Base-by-base conservation (phyloP, 495 filamentous ascomycete genomes). In the Zalerion maritima region DNA sequence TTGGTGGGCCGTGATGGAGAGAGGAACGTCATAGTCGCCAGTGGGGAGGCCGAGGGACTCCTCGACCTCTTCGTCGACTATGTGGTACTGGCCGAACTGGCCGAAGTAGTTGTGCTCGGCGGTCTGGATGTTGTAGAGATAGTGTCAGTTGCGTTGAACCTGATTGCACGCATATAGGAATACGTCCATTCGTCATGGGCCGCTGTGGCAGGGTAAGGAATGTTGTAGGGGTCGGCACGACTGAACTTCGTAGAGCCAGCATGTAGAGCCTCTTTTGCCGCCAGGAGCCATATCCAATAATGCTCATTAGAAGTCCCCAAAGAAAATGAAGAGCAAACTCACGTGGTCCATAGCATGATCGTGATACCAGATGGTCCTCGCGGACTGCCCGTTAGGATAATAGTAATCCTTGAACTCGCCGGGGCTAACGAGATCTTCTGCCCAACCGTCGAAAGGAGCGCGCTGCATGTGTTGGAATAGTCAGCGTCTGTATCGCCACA, bases 381-480 rank as follows among this genome's bases (percentile, higher is more conserved):
- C 60, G 22, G 41, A 31, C 31, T 71, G 59, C 19, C 41, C 37
- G 49, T 71, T 72, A 16, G 68, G 67, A 42, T 66, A 72, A 41
- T 69, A 72, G 45, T 72, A 73, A 38, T 72, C 69, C 43, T 71
- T 66, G 51, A 62, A 71, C 41, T 71, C 43, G 18, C 60, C 63
- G 0, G 50, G 41, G 1, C 39, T 25, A 3, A 58, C 67, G 6
- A 50, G 41, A 42, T 71, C 69, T 34, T 67, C 59, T 7, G 68
- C 68, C 68, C 67, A 73, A 0, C 68, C 68, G 40, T 71, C 68
- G 32, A 57, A 53, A 6, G 50, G 45, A 5, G 54, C 45, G 21
- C 50, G 43, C 10, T n/a, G n/a, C n/a, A n/a, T n/a, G n/a, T n/a
- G n/a, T n/a, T n/a, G n/a, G n/a, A n/a, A n/a, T n/a, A n/a, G n/a